phyloP scores from a whole-genome alignment of 306 rosid genomes.

The Begonia masoniana region DNA sequence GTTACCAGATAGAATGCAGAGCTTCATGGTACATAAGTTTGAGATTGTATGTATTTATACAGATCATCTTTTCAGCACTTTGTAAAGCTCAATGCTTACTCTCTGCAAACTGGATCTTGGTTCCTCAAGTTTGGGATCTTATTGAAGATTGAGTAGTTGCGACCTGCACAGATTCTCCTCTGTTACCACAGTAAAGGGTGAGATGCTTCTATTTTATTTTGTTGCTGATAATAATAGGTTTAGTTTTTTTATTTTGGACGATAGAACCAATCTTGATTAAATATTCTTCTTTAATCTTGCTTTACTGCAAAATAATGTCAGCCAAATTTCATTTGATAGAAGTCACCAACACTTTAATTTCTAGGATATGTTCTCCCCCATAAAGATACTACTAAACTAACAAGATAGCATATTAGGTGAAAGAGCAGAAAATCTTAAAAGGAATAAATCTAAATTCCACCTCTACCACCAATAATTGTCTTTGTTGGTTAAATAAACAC shows the following conservation, averaged over 20 bases:
- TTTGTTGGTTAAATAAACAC: too few species aligned
- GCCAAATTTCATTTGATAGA: too few species aligned
- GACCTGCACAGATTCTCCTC: slow-evolving; percentile 98
- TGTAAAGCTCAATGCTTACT: slow-evolving; percentile 73
- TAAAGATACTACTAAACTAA: too few species aligned
- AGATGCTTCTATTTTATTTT: slow-evolving; percentile 23
- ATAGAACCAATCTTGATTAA: too few species aligned
- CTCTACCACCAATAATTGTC: too few species aligned
- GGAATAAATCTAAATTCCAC: too few species aligned
- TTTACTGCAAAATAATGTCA: too few species aligned
- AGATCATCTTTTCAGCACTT: slow-evolving; percentile 29
- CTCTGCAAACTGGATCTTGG: slow-evolving; percentile 93
- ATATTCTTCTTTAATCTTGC: too few species aligned
- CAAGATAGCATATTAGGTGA: too few species aligned
- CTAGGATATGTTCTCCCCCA: too few species aligned
- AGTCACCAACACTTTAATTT: too few species aligned
- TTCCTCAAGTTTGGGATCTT: slow-evolving; percentile 79
- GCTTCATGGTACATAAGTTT: slow-evolving; percentile 62
- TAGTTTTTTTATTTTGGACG: background rate
- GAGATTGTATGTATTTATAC: slow-evolving; percentile 47
- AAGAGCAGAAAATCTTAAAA: too few species aligned
- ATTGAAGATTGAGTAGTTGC: slow-evolving; percentile 94
- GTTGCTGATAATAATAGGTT: background rate
- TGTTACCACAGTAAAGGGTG: slow-evolving; percentile 63
- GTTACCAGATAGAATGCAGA: slow-evolving; percentile 87